Evolutionary conservation across 371 early-diverging fungal species (phyloP).

Genomic region (Basidiobolus meristosporus): DNA sequence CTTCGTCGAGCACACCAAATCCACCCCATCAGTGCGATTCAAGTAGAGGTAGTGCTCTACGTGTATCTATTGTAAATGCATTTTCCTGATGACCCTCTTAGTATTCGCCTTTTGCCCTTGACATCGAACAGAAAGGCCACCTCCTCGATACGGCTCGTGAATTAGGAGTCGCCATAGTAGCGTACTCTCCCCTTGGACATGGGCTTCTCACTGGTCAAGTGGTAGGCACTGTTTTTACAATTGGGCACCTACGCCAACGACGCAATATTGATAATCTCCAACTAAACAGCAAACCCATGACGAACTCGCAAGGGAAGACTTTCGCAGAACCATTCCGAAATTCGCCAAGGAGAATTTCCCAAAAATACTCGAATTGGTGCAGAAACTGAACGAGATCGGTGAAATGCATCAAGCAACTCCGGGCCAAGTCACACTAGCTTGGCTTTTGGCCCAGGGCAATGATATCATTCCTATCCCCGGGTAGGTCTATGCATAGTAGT

Average conservation of each 20-base stretch:
- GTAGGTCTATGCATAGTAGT: too few relatives aligned
- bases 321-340: slow-evolving; percentile 20
- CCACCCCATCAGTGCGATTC: slow-evolving; percentile 38
- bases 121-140: slow-evolving; percentile 27
- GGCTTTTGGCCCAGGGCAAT: slow-evolving; percentile 25
- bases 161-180: slow-evolving; percentile 31
- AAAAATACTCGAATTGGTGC: slow-evolving; percentile 27
- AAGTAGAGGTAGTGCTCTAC: slow-evolving; percentile 11
- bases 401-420: slow-evolving; percentile 15
- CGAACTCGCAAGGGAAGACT: slow-evolving; percentile 20
- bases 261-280: too few relatives aligned
- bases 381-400: slow-evolving; percentile 20
- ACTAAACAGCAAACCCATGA: slow-evolving; percentile 16
- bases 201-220: slow-evolving; percentile 28
- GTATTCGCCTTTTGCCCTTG: slow-evolving; percentile 24
- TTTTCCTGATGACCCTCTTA: slow-evolving; percentile 1
- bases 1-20: slow-evolving; percentile 34
- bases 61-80: not conserved
- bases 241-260: too few relatives aligned
- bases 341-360: slow-evolving; percentile 21
- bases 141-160: slow-evolving; percentile 27
- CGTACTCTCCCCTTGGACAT: slow-evolving; percentile 31
- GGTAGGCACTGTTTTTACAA: too few relatives aligned
- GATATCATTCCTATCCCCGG: slow-evolving; percentile 4
- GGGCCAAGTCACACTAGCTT: slow-evolving; percentile 25